Evolutionary conservation across 1,284 basidiomycete genomes (phyloP), one percentile per base, ranked within the genome.

Genomic region (Uromyces viciae-fabae): DNA sequence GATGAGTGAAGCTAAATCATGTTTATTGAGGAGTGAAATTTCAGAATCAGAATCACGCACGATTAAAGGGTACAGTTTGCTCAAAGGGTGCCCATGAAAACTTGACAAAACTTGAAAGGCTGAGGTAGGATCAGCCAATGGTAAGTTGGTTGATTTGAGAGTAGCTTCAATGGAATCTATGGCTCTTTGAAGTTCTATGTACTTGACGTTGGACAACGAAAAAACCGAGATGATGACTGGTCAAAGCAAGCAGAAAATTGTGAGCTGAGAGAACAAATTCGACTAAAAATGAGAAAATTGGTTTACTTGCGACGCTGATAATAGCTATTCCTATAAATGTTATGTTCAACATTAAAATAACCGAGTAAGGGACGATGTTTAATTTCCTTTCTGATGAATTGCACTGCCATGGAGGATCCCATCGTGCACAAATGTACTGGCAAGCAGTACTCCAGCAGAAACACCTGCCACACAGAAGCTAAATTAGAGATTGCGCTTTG

Each of bases 391-490:
- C 76, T 14, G 66, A 68, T 22, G 76, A 78, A 31, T 71, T 60
- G 33, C 68, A 80, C 38, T 80, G 77, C 77, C 77, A 80, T 3
- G 69, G 68, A 49, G 77, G 77, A 73, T 80, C 77, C 77, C 77
- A 80, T 80, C 77, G 38, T 22, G 77, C 77, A 36, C 77, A 80
- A 36, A 80, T 80, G 42, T 80, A 80, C 46, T 80, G 77, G 58
- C 77, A 80, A 33, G 77, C 77, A 60, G 68, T 72, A 49, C 77
- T 80, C 77, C 69, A 80, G 54, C 76, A 78, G 42, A 78, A 78
- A 56, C 76, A 78, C 76, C 76, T 78, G 17, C n/a, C 19, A 9
- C 5, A 56, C 28, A 43, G 25, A 14, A 33, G 1, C 3, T 25
- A n/a, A 1, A 33, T 33, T 1, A 66, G 31, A 38, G 22, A n/a